phyloP scores from a whole-genome alignment of 2,329 filamentous ascomycete species.

The Cryphonectria parasitica region DNA sequence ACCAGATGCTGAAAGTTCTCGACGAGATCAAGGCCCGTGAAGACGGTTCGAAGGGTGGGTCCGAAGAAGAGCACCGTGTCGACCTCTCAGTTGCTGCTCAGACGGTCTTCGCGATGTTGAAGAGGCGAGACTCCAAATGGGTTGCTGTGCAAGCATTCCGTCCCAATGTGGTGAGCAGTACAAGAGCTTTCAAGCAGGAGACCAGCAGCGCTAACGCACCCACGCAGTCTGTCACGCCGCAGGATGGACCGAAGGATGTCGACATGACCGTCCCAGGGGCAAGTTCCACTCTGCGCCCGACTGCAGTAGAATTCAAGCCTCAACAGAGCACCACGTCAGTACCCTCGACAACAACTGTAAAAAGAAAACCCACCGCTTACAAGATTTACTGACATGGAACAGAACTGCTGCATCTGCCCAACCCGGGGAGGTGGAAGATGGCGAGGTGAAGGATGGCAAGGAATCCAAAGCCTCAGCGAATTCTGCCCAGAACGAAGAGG shows the following conservation, averaged over 20 bases:
- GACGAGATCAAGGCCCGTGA: constrained; percentile 69
- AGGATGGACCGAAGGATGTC: constrained; percentile 43
- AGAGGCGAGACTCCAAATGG: constrained; percentile 69
- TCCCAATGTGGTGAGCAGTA: constrained; percentile 59
- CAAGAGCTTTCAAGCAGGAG: constrained; percentile 27
- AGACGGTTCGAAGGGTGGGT: constrained; percentile 49
- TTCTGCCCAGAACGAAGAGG: constrained; percentile 29
- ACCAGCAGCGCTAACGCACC: constrained; percentile 39
- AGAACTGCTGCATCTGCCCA: constrained; percentile 33
- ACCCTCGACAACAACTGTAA: constrained; percentile 14
- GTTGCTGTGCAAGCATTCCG: constrained; percentile 76
- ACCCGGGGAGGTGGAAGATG: constrained; percentile 66
- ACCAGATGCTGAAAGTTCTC: constrained; percentile 64
- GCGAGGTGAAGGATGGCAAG: constrained; percentile 70
- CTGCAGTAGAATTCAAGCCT: constrained; percentile 69
- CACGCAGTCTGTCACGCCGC: constrained; percentile 46
- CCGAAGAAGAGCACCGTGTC: constrained; percentile 62
- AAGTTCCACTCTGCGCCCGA: constrained; percentile 56
- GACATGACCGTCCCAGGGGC: constrained; percentile 38
- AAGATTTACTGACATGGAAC: constrained; percentile 30
- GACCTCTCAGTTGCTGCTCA: constrained; percentile 76
- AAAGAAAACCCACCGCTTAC: constrained; percentile 30
- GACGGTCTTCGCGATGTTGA: constrained; percentile 71
- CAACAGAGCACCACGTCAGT: constrained; percentile 39
- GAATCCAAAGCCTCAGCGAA: constrained; percentile 35